phyloP scores from a whole-genome alignment of 148 eudicot genomes.

The Tetragonia tetragonoides region DNA sequence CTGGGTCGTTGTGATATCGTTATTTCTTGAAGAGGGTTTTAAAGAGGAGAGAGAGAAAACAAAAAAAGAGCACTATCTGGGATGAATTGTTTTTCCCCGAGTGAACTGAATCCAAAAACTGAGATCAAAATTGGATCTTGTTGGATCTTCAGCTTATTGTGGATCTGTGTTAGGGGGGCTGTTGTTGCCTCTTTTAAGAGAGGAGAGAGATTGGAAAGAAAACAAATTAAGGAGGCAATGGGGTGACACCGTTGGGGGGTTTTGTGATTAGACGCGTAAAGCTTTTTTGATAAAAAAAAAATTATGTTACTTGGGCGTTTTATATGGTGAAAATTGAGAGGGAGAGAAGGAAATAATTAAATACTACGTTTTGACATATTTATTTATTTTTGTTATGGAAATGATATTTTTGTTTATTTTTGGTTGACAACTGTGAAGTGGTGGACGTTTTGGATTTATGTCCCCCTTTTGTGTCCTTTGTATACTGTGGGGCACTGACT shows the following conservation, averaged over 20 bases:
- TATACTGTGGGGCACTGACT: too few relatives aligned
- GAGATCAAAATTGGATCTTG: conserved; percentile 14
- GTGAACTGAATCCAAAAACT: conserved; percentile 17
- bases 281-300: neutral
- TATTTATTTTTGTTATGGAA: neutral
- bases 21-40: neutral
- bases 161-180: too few relatives aligned
- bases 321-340: neutral
- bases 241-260: neutral
- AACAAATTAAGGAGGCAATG: neutral
- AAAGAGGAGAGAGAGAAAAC: neutral
- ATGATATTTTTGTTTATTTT: neutral
- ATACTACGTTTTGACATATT: too few relatives aligned
- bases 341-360: neutral
- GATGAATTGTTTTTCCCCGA: neutral
- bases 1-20: neutral
- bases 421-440: conserved; percentile 12
- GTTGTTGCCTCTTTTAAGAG: neutral
- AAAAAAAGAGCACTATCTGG: neutral
- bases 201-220: conserved; percentile 12
- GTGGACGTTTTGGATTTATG: conserved; percentile 10
- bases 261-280: conserved; percentile 23
- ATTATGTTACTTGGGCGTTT: neutral
- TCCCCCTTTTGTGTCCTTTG: neutral
- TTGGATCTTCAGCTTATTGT: neutral